These are phyloP conservation scores for Ceratobasidium sp. DNA, from an alignment of 1,284 basidiomycete species.

Conservation along the genomic window DNA sequence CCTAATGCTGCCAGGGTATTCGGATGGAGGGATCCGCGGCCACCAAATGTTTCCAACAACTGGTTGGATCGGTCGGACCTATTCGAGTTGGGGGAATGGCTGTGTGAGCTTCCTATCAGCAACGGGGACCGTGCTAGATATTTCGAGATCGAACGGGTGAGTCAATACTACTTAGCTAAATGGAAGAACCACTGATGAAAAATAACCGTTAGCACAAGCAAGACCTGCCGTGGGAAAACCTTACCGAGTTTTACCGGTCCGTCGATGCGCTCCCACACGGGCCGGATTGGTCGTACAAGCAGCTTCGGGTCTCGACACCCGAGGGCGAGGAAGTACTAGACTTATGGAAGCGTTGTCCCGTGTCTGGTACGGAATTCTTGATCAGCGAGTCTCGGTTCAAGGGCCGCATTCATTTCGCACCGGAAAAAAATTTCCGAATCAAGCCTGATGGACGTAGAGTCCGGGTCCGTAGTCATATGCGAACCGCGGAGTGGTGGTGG, in stretches of 20 bases:
- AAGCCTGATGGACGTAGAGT: not conserved
- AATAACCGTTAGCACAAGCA: not conserved
- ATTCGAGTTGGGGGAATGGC: not conserved
- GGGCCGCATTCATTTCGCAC: slow-evolving; percentile 16
- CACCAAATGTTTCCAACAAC: no score
- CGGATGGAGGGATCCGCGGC: no score
- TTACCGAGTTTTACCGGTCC: slow-evolving; percentile 47
- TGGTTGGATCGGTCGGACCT: not conserved
- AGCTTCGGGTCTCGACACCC: slow-evolving; percentile 52
- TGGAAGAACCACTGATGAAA: no score
- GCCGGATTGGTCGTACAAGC: slow-evolving; percentile 51
- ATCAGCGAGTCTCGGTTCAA: slow-evolving; percentile 32
- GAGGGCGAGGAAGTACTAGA: slow-evolving; percentile 52
- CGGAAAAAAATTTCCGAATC: not conserved
- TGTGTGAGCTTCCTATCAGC: not conserved
- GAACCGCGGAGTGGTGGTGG: slow-evolving; percentile 44
- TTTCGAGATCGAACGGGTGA: slow-evolving; percentile 9
- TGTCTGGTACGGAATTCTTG: slow-evolving; percentile 55
- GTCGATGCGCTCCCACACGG: slow-evolving; percentile 53
- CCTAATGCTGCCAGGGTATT: no score
- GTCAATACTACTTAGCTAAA: no score
- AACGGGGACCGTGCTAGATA: not conserved
- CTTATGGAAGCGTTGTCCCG: slow-evolving; percentile 55
- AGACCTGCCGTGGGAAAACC: slow-evolving; percentile 50
- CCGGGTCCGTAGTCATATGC: slow-evolving; percentile 17